Evolutionary conservation across 257 asterid species (phyloP).

Genomic region (Nicotiana noctiflora): DNA sequence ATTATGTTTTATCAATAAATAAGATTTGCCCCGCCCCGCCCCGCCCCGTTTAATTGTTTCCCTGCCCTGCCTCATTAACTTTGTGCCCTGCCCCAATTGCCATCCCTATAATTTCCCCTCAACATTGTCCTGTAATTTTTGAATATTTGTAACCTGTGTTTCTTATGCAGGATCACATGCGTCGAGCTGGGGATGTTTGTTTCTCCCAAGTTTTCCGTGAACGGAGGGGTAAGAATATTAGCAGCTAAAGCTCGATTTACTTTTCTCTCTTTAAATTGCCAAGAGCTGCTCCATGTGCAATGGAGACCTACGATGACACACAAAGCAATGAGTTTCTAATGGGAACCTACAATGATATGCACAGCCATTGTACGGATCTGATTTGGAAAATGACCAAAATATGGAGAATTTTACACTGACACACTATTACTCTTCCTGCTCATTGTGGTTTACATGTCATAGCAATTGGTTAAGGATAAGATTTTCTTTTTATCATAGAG

Average conservation of each 20-base stretch:
- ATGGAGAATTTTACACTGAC: background rate
- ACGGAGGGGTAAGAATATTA: constrained; percentile 68
- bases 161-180: constrained; percentile 87
- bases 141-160: constrained; percentile 4
- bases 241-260: background rate
- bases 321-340: background rate
- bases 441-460: background rate
- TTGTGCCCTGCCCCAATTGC: no score
- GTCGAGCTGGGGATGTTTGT: constrained; percentile 99
- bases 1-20: no score
- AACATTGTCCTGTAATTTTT: background rate
- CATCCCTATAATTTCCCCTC: background rate
- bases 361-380: background rate
- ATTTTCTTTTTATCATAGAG: background rate
- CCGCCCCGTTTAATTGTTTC: no score
- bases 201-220: constrained; percentile 95
- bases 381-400: background rate
- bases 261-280: background rate
- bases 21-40: no score
- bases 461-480: background rate
- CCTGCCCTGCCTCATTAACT: no score
- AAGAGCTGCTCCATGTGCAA: background rate
- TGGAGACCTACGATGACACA: background rate
- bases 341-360: background rate
- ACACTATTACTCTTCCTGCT: background rate